phyloP scores from a whole-genome alignment of 768 basidiomycete genomes.

The Leccinum uliginosum region DNA sequence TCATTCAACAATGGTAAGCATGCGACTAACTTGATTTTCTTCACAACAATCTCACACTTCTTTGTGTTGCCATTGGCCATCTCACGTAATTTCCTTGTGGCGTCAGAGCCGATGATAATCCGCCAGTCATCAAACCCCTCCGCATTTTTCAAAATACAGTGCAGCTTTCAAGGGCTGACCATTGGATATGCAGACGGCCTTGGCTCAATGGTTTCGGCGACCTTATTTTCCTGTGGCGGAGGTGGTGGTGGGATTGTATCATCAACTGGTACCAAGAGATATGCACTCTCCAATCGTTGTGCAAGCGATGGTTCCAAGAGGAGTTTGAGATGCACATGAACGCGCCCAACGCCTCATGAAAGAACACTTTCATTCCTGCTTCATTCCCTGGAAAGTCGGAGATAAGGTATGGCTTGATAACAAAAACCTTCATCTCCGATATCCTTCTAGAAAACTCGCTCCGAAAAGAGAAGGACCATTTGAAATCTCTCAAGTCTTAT shows the following conservation, averaged over 20 bases:
- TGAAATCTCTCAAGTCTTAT: too few species aligned
- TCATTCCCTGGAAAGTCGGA: too few species aligned
- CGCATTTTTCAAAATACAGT: constrained; percentile 53
- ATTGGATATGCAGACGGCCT: constrained; percentile 36
- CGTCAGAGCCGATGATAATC: constrained; percentile 51
- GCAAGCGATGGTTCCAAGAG: constrained; percentile 16
- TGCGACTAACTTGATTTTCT: constrained; percentile 58
- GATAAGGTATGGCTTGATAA: too few species aligned
- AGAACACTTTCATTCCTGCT: too few species aligned
- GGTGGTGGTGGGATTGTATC: not conserved
- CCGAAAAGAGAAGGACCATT: too few species aligned
- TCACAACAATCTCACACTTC: constrained; percentile 50
- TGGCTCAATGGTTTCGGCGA: constrained; percentile 1
- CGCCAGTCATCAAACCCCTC: constrained; percentile 63
- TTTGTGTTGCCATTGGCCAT: constrained; percentile 42
- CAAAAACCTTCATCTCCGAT: too few species aligned
- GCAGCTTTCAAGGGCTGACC: constrained; percentile 57
- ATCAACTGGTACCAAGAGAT: not conserved
- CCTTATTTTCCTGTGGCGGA: not conserved
- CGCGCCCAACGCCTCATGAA: too few species aligned
- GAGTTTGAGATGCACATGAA: constrained; percentile 20
- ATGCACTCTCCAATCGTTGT: constrained; percentile 7
- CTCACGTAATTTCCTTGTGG: constrained; percentile 47
- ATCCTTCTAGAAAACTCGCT: too few species aligned
- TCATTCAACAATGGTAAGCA: not conserved